Evolutionary conservation across 257 asterid species (phyloP), one percentile per base, ranked within the genome.

Genomic region (Anisodus acutangulus): DNA sequence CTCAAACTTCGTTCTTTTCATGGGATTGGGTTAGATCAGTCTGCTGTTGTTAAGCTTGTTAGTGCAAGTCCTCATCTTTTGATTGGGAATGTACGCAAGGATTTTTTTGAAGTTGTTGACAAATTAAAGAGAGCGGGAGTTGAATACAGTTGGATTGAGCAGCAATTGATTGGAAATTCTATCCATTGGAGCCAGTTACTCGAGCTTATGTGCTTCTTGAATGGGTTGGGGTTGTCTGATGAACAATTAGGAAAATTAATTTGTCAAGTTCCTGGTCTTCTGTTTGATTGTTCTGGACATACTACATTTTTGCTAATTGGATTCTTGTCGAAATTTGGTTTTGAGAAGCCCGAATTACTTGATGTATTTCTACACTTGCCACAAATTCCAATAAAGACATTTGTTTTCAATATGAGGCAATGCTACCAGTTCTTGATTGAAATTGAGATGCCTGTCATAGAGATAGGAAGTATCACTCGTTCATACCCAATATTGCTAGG

Each of bases 271-370:
- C 96, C 97, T 0, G 88, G 82, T 43, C 76, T 94, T 71, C 47
- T 94, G 86, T 89, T 92, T 80, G 90, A 91, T 78, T 64, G 81
- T 67, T 94, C 97, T 0, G 97, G 97, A 31, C 83, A 62, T 35
- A 16, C 79, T 3, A 85, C 94, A 22, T 87, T 87, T 81, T 86
- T 74, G 49, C 69, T 93, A 41, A 76, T 92, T 68, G 91, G 91
- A 62, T 85, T 91, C 78, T 79, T 93, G 86, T 82, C 86, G 85
- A 94, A 94, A 86, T 91, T 91, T 8, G 97, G 98, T 82, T 85
- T 70, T 37, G 62, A 86, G 16, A 31, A 22, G 79, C 78, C 63
- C 59, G 90, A 89, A 70, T 70, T 92, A 45, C 84, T 47, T 31
- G 67, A 72, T 41, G 17, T 86, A 51, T 86, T 93, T 84, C 88